Percentiles rank a stretch among this genome's conserved stretches.
phyloP scores from a whole-genome alignment of 208 protist genomes.

The Leishmania guyanensis region DNA sequence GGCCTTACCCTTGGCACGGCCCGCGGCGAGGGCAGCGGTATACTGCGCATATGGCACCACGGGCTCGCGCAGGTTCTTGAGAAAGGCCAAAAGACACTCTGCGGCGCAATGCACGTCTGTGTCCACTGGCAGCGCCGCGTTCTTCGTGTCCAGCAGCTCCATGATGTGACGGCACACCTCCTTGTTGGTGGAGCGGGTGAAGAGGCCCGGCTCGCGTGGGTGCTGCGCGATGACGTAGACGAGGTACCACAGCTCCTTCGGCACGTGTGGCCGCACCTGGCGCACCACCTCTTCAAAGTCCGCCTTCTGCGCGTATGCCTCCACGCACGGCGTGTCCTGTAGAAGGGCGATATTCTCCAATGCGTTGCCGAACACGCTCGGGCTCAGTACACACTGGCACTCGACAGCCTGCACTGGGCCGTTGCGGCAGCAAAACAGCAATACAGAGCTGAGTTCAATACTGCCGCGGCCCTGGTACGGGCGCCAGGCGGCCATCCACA shows the following conservation, averaged over 20 bases:
- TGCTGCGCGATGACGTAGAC: slow-evolving; percentile 62
- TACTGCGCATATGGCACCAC: slow-evolving; percentile 82
- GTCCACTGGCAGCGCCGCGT: slow-evolving; percentile 36
- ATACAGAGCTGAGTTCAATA: slow-evolving; percentile 48
- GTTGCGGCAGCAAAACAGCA: slow-evolving; percentile 67
- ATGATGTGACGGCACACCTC: slow-evolving; percentile 60
- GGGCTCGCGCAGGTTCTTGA: slow-evolving; percentile 78
- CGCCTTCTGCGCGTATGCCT: slow-evolving; percentile 58
- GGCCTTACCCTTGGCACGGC: slow-evolving; percentile 48
- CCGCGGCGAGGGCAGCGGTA: slow-evolving; percentile 53
- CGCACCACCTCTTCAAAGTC: slow-evolving; percentile 41
- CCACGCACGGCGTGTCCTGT: slow-evolving; percentile 49
- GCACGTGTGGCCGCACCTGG: slow-evolving; percentile 57
- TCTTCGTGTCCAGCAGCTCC: slow-evolving; percentile 65
- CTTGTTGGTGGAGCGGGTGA: slow-evolving; percentile 47
- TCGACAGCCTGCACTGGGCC: slow-evolving; percentile 61
- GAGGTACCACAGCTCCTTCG: slow-evolving; percentile 90
- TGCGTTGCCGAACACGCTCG: slow-evolving; percentile 85
- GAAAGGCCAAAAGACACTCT: slow-evolving; percentile 74
- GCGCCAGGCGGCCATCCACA: slow-evolving; percentile 65
- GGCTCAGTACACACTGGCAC: slow-evolving; percentile 59
- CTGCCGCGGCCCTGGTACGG: slow-evolving; percentile 59
- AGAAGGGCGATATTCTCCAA: slow-evolving; percentile 73
- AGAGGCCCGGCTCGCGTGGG: slow-evolving; percentile 59
- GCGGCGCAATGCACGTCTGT: slow-evolving; percentile 52